A percentile compares a stretch with the other conserved stretches of the same genome.
phyloP scores from a whole-genome alignment of 805 yeast genomes.

The Yamadazyma olivae region DNA sequence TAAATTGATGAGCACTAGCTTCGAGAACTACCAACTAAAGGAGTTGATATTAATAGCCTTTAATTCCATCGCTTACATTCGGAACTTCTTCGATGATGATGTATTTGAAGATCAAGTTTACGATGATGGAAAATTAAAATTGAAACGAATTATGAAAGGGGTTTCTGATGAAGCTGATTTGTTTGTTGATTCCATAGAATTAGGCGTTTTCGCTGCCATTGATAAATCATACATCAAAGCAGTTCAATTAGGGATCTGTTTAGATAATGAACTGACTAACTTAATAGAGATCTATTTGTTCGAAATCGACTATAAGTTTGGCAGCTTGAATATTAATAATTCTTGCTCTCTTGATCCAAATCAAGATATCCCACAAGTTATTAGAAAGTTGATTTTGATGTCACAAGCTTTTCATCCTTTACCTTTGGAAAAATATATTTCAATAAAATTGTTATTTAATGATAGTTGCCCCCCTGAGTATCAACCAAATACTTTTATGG shows the following conservation, averaged over 20 bases:
- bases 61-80: slow-evolving; percentile 6
- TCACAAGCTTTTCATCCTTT: slow-evolving; percentile 54
- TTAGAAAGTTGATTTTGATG: slow-evolving; percentile 49
- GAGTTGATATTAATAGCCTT: slow-evolving; percentile 1
- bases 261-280: slow-evolving; percentile 34
- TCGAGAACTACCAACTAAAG: no score
- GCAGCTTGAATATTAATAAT: slow-evolving; percentile 7
- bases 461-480: slow-evolving; percentile 44
- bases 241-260: slow-evolving; percentile 43
- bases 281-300: slow-evolving; percentile 53
- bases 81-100: slow-evolving; percentile 3
- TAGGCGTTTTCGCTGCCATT: slow-evolving; percentile 46
- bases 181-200: slow-evolving; percentile 53
- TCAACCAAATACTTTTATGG: slow-evolving; percentile 48
- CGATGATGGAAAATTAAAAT: neutral
- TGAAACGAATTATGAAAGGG: slow-evolving; percentile 47
- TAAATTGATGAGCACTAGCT: no score
- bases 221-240: slow-evolving; percentile 40
- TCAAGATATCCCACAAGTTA: slow-evolving; percentile 44
- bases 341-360: slow-evolving; percentile 29
- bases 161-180: slow-evolving; percentile 44
- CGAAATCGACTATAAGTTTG: slow-evolving; percentile 38
- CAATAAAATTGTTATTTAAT: slow-evolving; percentile 28
- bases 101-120: neutral
- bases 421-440: slow-evolving; percentile 44